These are phyloP conservation scores for Sodiomyces alkalinus DNA, from an alignment of 2,329 filamentous ascomycete genomes.

Conservation along the genomic window DNA sequence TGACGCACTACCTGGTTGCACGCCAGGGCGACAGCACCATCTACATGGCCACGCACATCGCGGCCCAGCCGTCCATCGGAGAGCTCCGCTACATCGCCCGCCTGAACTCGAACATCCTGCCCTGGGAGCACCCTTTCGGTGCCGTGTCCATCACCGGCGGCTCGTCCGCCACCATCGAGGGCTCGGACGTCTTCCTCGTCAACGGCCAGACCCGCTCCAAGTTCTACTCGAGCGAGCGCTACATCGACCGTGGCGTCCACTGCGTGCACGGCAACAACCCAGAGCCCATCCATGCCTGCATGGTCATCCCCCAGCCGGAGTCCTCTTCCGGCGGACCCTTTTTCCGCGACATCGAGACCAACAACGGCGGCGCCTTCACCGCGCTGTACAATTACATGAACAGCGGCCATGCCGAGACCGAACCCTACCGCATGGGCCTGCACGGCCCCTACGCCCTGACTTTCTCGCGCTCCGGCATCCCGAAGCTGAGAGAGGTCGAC, in stretches of 20 bases:
- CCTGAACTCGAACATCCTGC: constrained; percentile 33
- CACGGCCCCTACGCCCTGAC: constrained; percentile 50
- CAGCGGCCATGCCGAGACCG: constrained; percentile 47
- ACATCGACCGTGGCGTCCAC: constrained; percentile 51
- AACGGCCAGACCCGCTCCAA: constrained; percentile 50
- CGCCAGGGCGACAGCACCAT: constrained; percentile 44
- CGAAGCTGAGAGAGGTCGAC: constrained; percentile 30
- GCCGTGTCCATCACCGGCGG: constrained; percentile 38
- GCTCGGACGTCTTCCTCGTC: constrained; percentile 42
- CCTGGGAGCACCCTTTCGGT: constrained; percentile 37
- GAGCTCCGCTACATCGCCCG: constrained; percentile 52
- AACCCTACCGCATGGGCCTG: constrained; percentile 44
- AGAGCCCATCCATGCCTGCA: constrained; percentile 40
- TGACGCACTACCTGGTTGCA: constrained; percentile 50
- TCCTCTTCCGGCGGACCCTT: constrained; percentile 51
- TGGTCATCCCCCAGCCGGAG: constrained; percentile 42
- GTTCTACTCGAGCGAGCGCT: constrained; percentile 55
- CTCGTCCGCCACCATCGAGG: constrained; percentile 38
- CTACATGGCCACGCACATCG: constrained; percentile 48
- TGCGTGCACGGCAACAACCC: constrained; percentile 37
- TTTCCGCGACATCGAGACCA: constrained; percentile 49
- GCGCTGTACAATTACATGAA: constrained; percentile 57
- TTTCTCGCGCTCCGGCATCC: constrained; percentile 43
- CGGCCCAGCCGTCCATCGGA: constrained; percentile 36
- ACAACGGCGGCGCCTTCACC: constrained; percentile 42